These are phyloP conservation scores for Metschnikowia borealis DNA, from an alignment of 805 yeast genomes.

Conservation along the genomic window DNA sequence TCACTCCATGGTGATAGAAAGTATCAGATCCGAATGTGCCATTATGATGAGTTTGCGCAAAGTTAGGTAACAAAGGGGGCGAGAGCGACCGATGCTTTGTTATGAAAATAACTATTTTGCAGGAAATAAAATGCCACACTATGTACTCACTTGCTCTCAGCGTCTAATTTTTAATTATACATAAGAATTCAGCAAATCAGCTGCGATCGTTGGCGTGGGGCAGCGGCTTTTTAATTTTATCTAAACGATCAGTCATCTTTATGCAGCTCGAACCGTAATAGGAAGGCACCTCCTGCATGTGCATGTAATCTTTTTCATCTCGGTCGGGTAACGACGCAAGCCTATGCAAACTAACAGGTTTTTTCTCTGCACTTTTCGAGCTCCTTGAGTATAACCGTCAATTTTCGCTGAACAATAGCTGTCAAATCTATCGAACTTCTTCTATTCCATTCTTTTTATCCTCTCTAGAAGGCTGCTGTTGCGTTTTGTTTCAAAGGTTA, in stretches of 20 bases:
- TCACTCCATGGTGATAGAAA: not conserved
- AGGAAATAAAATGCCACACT: too few relatives aligned
- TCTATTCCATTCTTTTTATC: not conserved
- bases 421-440: not conserved
- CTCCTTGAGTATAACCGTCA: not conserved
- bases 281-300: conserved; percentile 11
- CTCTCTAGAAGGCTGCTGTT: not conserved
- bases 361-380: conserved; percentile 6
- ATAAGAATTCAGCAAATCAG: not conserved
- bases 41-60: not conserved
- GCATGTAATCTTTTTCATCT: conserved; percentile 19
- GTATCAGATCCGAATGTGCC: not conserved
- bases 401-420: not conserved
- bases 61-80: too few relatives aligned
- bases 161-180: too few relatives aligned
- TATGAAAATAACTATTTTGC: too few relatives aligned
- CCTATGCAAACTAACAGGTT: conserved; percentile 9
- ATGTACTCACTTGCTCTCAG: too few relatives aligned
- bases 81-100: too few relatives aligned
- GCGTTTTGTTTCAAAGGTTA: not conserved
- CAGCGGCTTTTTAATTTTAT: conserved; percentile 7
- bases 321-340: conserved; percentile 17
- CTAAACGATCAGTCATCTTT: conserved; percentile 15
- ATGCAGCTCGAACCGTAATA: conserved; percentile 6
- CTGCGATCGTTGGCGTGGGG: not conserved